Conservation (phyloP, 2,329 filamentous ascomycete genomes). For the Epichloe gansuensis region DNA sequence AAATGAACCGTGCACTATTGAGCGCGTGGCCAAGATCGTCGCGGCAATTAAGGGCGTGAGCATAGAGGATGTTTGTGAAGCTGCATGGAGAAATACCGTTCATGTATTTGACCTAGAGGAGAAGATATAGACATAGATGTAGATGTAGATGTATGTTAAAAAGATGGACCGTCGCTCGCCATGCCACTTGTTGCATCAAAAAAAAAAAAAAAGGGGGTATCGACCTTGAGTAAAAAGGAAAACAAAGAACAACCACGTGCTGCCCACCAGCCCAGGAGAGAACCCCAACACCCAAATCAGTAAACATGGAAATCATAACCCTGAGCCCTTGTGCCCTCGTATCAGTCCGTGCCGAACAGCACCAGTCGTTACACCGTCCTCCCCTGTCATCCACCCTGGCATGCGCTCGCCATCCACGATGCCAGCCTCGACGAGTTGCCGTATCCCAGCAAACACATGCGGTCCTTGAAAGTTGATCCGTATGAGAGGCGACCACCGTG, state of each 20-base stretch:
- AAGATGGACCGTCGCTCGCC: not conserved
- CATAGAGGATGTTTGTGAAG: conserved; percentile 75
- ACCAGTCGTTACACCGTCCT: conserved; percentile 67
- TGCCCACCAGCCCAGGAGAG: conserved; percentile 5
- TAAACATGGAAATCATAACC: conserved; percentile 25
- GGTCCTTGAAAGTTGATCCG: conserved; percentile 59
- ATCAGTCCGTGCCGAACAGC: conserved; percentile 57
- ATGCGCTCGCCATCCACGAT: conserved; percentile 64
- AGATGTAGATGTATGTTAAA: not conserved
- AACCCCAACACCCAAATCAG: not conserved
- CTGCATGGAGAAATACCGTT: conserved; percentile 71
- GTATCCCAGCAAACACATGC: conserved; percentile 71
- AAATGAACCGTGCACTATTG: conserved; percentile 85
- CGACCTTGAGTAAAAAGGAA: conserved; percentile 8
- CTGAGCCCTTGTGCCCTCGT: conserved; percentile 43
- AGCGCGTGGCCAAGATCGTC: conserved; percentile 76
- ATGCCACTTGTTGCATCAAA: not conserved
- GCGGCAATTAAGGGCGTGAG: conserved; percentile 71
- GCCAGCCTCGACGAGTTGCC: conserved; percentile 65
- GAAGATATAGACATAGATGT: conserved; percentile 1
- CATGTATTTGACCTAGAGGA: conserved; percentile 60
- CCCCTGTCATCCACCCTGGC: conserved; percentile 86
- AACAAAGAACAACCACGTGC: conserved; percentile 7
- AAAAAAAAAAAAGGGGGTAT: conserved; percentile 20
- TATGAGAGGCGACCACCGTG: conserved; percentile 27